Evolutionary conservation across 148 eudicot species (phyloP).

Genomic region (Simmondsia chinensis): DNA sequence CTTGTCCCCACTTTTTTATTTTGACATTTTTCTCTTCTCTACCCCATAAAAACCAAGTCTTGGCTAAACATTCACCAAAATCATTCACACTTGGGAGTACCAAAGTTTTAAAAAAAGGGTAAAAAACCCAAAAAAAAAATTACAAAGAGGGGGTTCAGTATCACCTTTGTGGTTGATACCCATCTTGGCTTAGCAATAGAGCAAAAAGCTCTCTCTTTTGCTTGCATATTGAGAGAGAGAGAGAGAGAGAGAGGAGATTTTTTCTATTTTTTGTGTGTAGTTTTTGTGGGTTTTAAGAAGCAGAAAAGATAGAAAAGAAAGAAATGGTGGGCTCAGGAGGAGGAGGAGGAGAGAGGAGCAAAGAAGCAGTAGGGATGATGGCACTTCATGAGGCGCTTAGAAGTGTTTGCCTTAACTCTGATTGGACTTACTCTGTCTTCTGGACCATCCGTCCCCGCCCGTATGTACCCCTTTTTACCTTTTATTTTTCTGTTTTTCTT

Average conservation of each 20-base stretch:
- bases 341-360: conserved; percentile 68
- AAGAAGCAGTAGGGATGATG: conserved; percentile 98
- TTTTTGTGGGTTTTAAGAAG: conserved; percentile 7
- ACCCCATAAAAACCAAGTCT: neutral
- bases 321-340: conserved; percentile 77
- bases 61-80: neutral
- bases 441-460: conserved; percentile 99
- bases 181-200: conserved; percentile 5
- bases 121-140: neutral
- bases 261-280: neutral
- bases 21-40: conserved; percentile 8
- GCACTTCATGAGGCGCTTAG: conserved; percentile 96
- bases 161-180: conserved; percentile 20
- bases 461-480: conserved; percentile 19
- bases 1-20: conserved; percentile 15
- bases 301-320: conserved; percentile 8
- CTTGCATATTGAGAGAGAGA: conserved; percentile 1
- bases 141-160: conserved; percentile 4
- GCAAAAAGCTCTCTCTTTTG: neutral
- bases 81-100: neutral
- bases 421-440: conserved; percentile 98
- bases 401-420: conserved; percentile 72
- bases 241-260: conserved; percentile 7
- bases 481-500: neutral
- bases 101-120: conserved; percentile 2